These are phyloP conservation scores for Termitomyces sp. DNA, from an alignment of 1,284 basidiomycete genomes.

Conservation along the genomic window DNA sequence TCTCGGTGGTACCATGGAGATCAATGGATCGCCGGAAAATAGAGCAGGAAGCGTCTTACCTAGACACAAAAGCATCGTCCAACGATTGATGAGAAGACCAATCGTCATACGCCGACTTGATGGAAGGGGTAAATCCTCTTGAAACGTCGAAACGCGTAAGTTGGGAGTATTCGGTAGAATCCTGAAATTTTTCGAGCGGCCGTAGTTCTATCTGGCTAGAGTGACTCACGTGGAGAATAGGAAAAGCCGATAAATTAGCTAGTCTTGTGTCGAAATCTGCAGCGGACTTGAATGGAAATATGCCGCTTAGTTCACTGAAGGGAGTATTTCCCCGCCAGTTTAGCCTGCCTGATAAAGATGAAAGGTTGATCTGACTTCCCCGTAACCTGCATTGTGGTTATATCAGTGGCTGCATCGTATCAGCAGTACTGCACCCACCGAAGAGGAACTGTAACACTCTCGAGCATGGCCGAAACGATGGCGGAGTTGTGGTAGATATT, in stretches of 20 bases:
- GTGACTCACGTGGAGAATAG: slow-evolving; percentile 20
- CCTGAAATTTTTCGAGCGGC: neutral
- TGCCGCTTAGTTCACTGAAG: slow-evolving; percentile 55
- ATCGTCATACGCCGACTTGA: slow-evolving; percentile 32
- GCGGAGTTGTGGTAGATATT: slow-evolving; percentile 56
- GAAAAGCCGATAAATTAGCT: slow-evolving; percentile 41
- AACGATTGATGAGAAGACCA: slow-evolving; percentile 28
- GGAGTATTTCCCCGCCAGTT: slow-evolving; percentile 50
- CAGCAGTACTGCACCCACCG: slow-evolving; percentile 36
- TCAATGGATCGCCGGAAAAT: neutral
- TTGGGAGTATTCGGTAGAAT: neutral
- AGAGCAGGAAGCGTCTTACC: slow-evolving; percentile 22
- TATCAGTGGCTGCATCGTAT: neutral
- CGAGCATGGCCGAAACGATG: slow-evolving; percentile 61
- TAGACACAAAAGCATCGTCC: slow-evolving; percentile 28
- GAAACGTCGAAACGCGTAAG: slow-evolving; percentile 48
- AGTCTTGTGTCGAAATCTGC: slow-evolving; percentile 27
- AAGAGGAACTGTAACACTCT: slow-evolving; percentile 58
- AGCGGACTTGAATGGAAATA: slow-evolving; percentile 37
- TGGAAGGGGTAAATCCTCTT: slow-evolving; percentile 44
- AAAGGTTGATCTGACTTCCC: slow-evolving; percentile 36
- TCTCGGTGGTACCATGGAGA: neutral
- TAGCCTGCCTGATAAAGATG: slow-evolving; percentile 42
- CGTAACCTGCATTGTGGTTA: slow-evolving; percentile 31
- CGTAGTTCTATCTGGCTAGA: neutral